phyloP scores from a whole-genome alignment of 2,329 filamentous ascomycete species.

The Pseudogymnoascus sp. region DNA sequence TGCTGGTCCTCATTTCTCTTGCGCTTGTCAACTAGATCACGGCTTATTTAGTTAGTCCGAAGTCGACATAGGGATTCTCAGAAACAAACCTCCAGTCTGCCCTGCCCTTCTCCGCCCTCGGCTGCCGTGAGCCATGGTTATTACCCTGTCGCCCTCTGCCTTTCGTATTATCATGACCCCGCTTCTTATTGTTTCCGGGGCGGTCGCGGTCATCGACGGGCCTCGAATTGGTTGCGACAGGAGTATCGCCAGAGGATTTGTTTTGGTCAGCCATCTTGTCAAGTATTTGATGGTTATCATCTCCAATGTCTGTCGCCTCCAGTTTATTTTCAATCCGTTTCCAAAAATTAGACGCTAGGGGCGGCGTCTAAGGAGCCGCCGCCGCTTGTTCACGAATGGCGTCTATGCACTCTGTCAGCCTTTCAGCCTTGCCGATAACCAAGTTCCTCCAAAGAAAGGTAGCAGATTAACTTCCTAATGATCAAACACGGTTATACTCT shows the following conservation, averaged over 20 bases:
- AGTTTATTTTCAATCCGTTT: conserved; percentile 4
- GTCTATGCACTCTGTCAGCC: neutral
- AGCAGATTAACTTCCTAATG: neutral
- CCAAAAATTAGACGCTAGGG: conserved; percentile 5
- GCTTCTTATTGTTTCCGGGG: conserved; percentile 16
- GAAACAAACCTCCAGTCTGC: conserved; percentile 54
- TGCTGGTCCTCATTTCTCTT: conserved; percentile 43
- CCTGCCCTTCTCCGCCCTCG: conserved; percentile 61
- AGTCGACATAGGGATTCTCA: conserved; percentile 11
- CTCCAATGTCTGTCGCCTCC: neutral
- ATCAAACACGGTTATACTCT: neutral
- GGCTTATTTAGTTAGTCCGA: conserved; percentile 45
- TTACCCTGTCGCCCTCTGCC: conserved; percentile 42
- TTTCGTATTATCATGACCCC: conserved; percentile 33
- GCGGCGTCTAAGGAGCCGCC: neutral
- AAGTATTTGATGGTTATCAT: conserved; percentile 1
- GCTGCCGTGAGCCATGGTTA: conserved; percentile 37
- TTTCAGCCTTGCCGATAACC: conserved; percentile 4
- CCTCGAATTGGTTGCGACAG: neutral
- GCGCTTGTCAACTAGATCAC: conserved; percentile 44
- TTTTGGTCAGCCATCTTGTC: conserved; percentile 1
- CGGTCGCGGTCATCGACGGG: conserved; percentile 2
- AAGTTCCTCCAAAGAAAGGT: neutral
- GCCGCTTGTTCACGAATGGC: neutral
- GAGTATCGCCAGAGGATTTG: conserved; percentile 3